Evolutionary conservation across 805 yeast species (phyloP), one percentile per base, ranked within the genome.

Genomic region (Ogataea nitratoaversa): DNA sequence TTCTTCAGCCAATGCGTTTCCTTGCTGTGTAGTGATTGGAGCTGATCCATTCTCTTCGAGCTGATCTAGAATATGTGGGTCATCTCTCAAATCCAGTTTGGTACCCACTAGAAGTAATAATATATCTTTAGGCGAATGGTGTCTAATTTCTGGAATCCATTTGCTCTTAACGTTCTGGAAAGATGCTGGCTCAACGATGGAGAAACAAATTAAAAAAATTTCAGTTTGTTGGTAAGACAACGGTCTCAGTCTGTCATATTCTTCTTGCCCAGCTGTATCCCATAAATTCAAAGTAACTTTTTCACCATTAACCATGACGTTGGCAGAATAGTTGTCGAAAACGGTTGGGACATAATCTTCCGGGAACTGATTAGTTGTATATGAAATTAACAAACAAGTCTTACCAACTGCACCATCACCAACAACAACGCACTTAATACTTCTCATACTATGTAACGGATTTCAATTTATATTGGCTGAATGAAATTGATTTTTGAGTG

Each of bases 361-460:
- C 5, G 96, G 96, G 63, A 89, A 89, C 24, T 95, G 85, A 60
- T 88, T 89, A 38, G 95, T 86, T 22, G 96, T 89, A 66, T 89
- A 89, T 19, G 91, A 80, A 48, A 89, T 88, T 46, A 89, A 74
- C 42, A 88, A 70, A 58, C 95, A 88, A 3, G 96, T 89, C 60
- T 88, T 89, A 65, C 97, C 97, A 33, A 89, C 96, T 40, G 95
- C 95, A 65, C 91, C 96, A 59, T 89, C 96, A 50, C 96, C 96
- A 30, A 89, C 90, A 38, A 89, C 95, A 30, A 89, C 96, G 54
- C 95, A 87, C 62, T 89, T 89, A 55, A 89, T 83, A 47, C 54
- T 50, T 43, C 52, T 47, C 54, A 49, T 48, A 20, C 29, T 29
- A 22, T 19, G 30, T 8, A 16, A 17, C 8, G n/a, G n/a, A n/a